A percentile compares a stretch with the other conserved stretches of the same genome.
Evolutionary conservation across 2,329 filamentous ascomycete species (phyloP).

Genomic region (Kalmusia sp.): DNA sequence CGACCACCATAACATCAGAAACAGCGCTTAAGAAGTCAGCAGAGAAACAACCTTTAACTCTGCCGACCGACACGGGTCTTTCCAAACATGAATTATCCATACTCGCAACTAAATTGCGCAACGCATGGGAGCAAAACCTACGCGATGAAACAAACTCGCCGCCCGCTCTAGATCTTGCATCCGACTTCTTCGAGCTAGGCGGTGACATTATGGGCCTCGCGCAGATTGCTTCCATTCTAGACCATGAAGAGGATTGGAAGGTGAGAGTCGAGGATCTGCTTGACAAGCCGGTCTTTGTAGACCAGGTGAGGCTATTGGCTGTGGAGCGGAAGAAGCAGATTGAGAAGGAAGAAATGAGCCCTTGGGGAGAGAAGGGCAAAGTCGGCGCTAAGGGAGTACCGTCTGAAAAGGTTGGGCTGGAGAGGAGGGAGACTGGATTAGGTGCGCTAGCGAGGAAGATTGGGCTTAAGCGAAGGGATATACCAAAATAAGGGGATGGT

Average conservation of each 20-base stretch:
- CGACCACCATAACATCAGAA: constrained; percentile 30
- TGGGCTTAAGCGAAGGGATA: constrained; percentile 29
- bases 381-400: constrained; percentile 13
- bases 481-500: constrained; percentile 8
- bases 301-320: constrained; percentile 36
- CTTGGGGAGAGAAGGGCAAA: constrained; percentile 40
- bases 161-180: constrained; percentile 26
- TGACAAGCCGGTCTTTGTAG: constrained; percentile 37
- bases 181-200: constrained; percentile 43
- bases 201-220: constrained; percentile 44
- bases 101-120: constrained; percentile 32
- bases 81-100: constrained; percentile 29
- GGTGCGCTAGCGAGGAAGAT: constrained; percentile 19
- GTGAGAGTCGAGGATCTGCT: constrained; percentile 41
- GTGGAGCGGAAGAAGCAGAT: constrained; percentile 34
- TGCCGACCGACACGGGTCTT: constrained; percentile 37
- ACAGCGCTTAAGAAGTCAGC: constrained; percentile 29
- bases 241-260: constrained; percentile 29
- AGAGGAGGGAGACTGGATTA: constrained; percentile 26
- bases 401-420: constrained; percentile 10
- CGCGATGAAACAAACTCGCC: constrained; percentile 31
- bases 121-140: constrained; percentile 40
- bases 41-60: constrained; percentile 29
- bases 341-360: constrained; percentile 33
- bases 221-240: constrained; percentile 38